Percentiles rank a stretch among this genome's conserved stretches.
Conservation (phyloP, 495 filamentous ascomycete genomes). For the Lasiosphaeris hirsuta region DNA sequence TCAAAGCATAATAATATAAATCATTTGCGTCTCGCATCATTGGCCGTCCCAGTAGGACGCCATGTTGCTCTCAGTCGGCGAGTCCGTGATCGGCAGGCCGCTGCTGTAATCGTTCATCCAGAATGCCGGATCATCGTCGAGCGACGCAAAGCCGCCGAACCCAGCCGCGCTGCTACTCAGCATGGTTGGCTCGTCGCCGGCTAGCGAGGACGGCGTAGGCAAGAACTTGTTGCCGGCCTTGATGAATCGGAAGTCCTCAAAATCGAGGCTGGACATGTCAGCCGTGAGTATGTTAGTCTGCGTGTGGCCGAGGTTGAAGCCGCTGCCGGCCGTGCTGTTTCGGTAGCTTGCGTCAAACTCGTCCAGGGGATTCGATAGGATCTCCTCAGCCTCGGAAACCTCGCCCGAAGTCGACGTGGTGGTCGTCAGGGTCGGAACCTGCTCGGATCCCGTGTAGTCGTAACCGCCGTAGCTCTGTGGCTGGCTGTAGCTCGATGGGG, state of each 20-base stretch:
- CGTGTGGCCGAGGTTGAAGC: constrained; percentile 50
- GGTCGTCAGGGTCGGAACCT: constrained; percentile 50
- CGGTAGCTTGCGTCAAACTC: constrained; percentile 51
- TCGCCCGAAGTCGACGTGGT: constrained; percentile 72
- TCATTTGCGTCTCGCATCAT: constrained; percentile 17
- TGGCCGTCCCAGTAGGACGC: constrained; percentile 30
- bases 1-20: constrained; percentile 11
- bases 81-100: constrained; percentile 29
- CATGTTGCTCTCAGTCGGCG: constrained; percentile 28
- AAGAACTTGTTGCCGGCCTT: constrained; percentile 48
- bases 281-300: constrained; percentile 50
- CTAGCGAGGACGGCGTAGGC: constrained; percentile 32
- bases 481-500: constrained; percentile 66
- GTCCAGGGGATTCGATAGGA: constrained; percentile 53
- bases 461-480: constrained; percentile 66
- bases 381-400: constrained; percentile 71
- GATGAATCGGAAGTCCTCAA: constrained; percentile 52
- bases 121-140: constrained; percentile 33
- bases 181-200: constrained; percentile 34
- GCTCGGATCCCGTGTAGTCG: constrained; percentile 55
- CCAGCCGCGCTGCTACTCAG: constrained; percentile 16
- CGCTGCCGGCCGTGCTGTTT: constrained; percentile 45
- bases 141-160: constrained; percentile 20
- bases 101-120: constrained; percentile 29
- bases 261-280: constrained; percentile 57